phyloP scores from a whole-genome alignment of 345 rosid genomes.

The Euphorbia pulcherrima region DNA sequence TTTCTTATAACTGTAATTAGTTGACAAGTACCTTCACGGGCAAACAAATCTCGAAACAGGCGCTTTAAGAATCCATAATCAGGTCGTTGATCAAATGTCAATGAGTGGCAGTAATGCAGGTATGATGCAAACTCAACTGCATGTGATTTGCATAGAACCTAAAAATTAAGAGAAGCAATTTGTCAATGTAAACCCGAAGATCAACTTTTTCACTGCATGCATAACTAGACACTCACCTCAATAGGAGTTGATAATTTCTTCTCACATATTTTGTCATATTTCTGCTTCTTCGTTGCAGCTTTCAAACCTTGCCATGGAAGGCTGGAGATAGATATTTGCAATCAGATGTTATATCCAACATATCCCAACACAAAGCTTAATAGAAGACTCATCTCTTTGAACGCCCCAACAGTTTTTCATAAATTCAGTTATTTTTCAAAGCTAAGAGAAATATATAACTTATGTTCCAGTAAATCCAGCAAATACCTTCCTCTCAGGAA shows the following conservation, averaged over 20 bases:
- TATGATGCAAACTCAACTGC: conserved; percentile 90
- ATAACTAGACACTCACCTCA: conserved; percentile 47
- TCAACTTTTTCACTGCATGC: not conserved
- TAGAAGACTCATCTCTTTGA: not conserved
- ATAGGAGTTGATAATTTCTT: conserved; percentile 89
- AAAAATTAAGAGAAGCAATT: not conserved
- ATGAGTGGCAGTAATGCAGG: conserved; percentile 79
- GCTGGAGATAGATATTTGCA: conserved; percentile 37
- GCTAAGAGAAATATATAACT: not conserved
- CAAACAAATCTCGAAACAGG: conserved; percentile 69
- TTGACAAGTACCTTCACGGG: conserved; percentile 54
- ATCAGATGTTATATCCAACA: conserved; percentile 4
- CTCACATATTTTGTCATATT: conserved; percentile 83
- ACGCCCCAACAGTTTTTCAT: not conserved
- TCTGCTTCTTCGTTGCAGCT: conserved; percentile 86
- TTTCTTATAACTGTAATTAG: not conserved
- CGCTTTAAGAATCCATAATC: conserved; percentile 84
- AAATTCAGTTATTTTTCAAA: conserved; percentile 1
- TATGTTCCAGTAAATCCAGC: not conserved
- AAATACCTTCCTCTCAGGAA: conserved; percentile 82
- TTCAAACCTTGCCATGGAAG: conserved; percentile 96
- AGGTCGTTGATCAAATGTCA: conserved; percentile 76
- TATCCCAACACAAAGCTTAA: not conserved
- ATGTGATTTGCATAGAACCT: conserved; percentile 77
- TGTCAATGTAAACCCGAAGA: not conserved